phyloP scores from a whole-genome alignment of 371 early-diverging fungal genomes.

The Circinella minor region DNA sequence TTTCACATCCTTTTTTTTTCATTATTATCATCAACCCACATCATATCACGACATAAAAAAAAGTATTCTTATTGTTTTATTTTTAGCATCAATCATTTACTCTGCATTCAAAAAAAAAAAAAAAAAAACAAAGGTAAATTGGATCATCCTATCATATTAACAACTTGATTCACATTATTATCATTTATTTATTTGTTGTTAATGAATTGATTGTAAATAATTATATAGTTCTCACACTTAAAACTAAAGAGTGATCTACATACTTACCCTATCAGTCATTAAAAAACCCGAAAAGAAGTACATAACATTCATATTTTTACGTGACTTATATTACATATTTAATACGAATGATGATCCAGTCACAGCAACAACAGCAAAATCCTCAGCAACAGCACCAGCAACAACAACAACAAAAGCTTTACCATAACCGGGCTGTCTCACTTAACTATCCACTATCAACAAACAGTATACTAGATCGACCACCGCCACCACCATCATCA shows the following conservation, averaged over 20 bases:
- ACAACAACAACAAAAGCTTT: not conserved
- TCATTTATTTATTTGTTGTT: too few relatives aligned
- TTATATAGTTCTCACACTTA: too few relatives aligned
- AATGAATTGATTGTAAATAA: too few relatives aligned
- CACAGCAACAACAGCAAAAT: not conserved
- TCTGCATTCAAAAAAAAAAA: not conserved
- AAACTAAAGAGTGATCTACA: too few relatives aligned
- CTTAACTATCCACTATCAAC: slow-evolving; percentile 2
- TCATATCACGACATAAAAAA: not conserved
- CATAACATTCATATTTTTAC: too few relatives aligned
- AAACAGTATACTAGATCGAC: not conserved
- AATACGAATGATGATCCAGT: not conserved
- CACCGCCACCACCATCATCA: not conserved
- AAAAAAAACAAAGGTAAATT: not conserved
- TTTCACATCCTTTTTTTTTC: not conserved
- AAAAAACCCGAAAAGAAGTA: too few relatives aligned
- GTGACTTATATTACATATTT: not conserved
- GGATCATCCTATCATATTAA: too few relatives aligned
- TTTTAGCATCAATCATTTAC: not conserved
- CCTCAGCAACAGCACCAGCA: not conserved
- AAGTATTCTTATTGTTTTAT: not conserved
- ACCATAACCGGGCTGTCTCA: slow-evolving; percentile 1
- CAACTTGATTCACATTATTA: too few relatives aligned
- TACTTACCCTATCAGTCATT: too few relatives aligned
- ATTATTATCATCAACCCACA: not conserved